Evolutionary conservation across 345 rosid species (phyloP).

Genomic region (Eucalyptus caleyi): DNA sequence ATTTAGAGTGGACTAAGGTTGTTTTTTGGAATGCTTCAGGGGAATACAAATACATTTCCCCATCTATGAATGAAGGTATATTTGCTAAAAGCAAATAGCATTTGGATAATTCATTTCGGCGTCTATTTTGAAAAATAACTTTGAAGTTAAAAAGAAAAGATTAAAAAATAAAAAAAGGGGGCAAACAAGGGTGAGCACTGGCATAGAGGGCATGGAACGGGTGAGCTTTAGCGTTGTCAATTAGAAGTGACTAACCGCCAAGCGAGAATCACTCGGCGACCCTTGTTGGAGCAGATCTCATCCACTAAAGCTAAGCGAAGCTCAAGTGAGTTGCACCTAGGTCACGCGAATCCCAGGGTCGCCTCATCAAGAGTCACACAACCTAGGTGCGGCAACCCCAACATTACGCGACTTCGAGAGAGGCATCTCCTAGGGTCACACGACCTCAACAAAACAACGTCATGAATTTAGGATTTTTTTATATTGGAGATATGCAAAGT

Average conservation of each 20-base stretch:
- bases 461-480: fast-evolving
- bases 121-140: too few relatives aligned
- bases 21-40: background rate
- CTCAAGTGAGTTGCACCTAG: background rate
- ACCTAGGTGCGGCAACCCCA: fast-evolving
- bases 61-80: background rate
- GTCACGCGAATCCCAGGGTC: fast-evolving
- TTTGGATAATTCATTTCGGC: background rate
- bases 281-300: background rate
- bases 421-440: background rate
- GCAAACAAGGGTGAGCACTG: background rate
- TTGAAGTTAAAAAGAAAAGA: fast-evolving
- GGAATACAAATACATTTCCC: background rate
- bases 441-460: fast-evolving
- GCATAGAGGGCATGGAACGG: background rate
- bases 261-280: fast-evolving
- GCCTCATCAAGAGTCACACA: fast-evolving
- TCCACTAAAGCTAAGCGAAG: background rate
- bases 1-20: too few relatives aligned
- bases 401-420: fast-evolving
- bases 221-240: background rate
- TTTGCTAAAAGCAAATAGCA: background rate
- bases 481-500: background rate
- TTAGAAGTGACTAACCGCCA: background rate
- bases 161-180: background rate